Base-by-base conservation (phyloP, 805 yeast species). In the Suhomyces sp. region DNA sequence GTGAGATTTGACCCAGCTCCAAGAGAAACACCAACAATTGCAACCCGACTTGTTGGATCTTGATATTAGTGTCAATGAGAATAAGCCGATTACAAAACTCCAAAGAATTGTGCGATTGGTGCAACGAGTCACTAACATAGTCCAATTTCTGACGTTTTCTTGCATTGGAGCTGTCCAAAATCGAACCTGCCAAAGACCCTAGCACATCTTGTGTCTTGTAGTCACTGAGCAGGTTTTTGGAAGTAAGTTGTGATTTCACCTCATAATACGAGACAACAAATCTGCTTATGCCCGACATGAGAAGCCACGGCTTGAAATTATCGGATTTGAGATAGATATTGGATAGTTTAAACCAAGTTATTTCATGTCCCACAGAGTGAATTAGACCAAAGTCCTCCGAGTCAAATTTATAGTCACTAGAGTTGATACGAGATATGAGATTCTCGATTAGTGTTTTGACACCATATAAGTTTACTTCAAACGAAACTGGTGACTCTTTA, bases 291-390 rank as follows among this genome's bases (percentile, higher is more conserved):
- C 81, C 82, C 6, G 61, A 50, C 1, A 68, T 49, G 4, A 72
- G 55, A 10, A 82, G 61, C 86, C 86, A 83, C 0, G 73, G 63
- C 7, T 54, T 57, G 44, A 52, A 46, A 29, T 61, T 52, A 9
- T 54, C 40, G 5, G 68, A 57, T n/a, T 36, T 49, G 36, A 70
- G 55, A 41, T 55, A 60, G 1, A 71, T 60, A 5, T 66, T 55
- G 6, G 51, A 56, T 9, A 72, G 55, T 6, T 57, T 51, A 46
- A 67, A 70, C 75, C 74, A 68, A 22, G 60, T 47, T 33, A 24
- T 23, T 6, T 44, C 50, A 26, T 31, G 12, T 26, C 9, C 5
- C 17, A 9, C 5, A 5, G 36, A 27, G 35, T 47, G 47, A 23
- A 45, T 36, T 33, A 50, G 9, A 3, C 58, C 59, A 5, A 66